phyloP scores from a whole-genome alignment of 495 filamentous ascomycete genomes.

The Bombardia bombarda region DNA sequence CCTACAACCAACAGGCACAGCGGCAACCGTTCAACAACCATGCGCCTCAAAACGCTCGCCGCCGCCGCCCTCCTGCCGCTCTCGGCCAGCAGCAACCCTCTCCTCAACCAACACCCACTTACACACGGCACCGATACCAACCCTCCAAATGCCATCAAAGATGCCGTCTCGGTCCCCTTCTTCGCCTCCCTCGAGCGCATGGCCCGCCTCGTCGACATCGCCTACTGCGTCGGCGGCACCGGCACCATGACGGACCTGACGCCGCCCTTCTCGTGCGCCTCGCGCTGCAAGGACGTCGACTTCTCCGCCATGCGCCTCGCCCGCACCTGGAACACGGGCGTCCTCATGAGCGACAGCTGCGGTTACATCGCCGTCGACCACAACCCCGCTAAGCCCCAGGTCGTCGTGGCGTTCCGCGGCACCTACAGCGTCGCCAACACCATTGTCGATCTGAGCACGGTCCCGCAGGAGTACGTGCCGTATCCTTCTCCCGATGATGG shows the following conservation, averaged over 20 bases:
- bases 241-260: no score
- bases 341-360: slow-evolving; percentile 81
- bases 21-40: no score
- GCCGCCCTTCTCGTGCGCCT: slow-evolving; percentile 76
- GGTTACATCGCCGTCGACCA: slow-evolving; percentile 89
- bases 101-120: slow-evolving; percentile 9
- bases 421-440: slow-evolving; percentile 91
- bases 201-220: slow-evolving; percentile 82
- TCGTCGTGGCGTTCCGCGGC: slow-evolving; percentile 89
- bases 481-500: slow-evolving; percentile 52
- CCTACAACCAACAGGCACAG: no score
- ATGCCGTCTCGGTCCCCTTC: slow-evolving; percentile 52
- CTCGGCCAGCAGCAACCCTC: neutral
- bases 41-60: neutral
- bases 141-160: neutral
- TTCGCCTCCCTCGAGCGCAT: slow-evolving; percentile 80
- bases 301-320: slow-evolving; percentile 73
- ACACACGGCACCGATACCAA: slow-evolving; percentile 5
- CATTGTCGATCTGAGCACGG: slow-evolving; percentile 76
- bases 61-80: neutral
- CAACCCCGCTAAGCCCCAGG: slow-evolving; percentile 28
- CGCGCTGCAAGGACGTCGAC: slow-evolving; percentile 79
- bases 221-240: slow-evolving; percentile 83
- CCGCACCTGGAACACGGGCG: slow-evolving; percentile 83
- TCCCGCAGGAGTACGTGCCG: slow-evolving; percentile 84